Evolutionary conservation across 768 basidiomycete genomes (phyloP).

Genomic region (Xerocomellus dryophilus): DNA sequence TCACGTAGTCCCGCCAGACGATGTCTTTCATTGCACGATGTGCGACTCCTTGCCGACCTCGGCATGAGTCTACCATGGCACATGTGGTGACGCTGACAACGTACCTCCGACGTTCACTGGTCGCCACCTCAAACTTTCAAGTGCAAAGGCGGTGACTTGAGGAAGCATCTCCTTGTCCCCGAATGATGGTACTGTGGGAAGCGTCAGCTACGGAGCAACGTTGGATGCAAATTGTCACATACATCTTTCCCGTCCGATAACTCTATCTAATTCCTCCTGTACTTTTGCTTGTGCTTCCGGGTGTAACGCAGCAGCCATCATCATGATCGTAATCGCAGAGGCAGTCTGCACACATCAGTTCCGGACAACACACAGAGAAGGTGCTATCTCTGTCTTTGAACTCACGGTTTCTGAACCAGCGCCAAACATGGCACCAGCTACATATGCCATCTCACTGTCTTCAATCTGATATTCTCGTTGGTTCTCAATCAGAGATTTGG

Average conservation of each 20-base stretch:
- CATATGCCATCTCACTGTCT: conserved; percentile 2
- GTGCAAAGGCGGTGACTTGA: background rate
- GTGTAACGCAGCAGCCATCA: conserved; percentile 10
- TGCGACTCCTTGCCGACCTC: background rate
- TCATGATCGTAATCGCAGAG: conserved; percentile 3
- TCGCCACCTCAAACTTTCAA: conserved; percentile 4
- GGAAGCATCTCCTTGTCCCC: conserved; percentile 1
- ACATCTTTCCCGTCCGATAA: conserved; percentile 9
- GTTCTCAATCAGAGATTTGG: background rate
- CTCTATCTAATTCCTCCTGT: conserved; percentile 4
- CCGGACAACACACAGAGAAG: background rate
- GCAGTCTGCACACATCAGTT: conserved; percentile 4
- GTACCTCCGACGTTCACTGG: conserved; percentile 1
- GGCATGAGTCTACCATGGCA: background rate
- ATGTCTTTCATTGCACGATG: conserved; percentile 6
- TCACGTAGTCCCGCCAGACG: conserved; percentile 4
- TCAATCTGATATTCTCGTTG: background rate
- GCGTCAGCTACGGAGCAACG: background rate
- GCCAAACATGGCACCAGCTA: conserved; percentile 9
- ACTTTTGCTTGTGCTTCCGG: conserved; percentile 3
- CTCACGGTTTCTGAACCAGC: conserved; percentile 11
- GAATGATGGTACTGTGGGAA: conserved; percentile 5
- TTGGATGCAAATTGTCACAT: background rate
- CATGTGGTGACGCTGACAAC: background rate
- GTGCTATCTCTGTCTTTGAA: background rate